Conservation (phyloP, 1,139 yeast genomes). For the Debaryomyces singareniensis region DNA sequence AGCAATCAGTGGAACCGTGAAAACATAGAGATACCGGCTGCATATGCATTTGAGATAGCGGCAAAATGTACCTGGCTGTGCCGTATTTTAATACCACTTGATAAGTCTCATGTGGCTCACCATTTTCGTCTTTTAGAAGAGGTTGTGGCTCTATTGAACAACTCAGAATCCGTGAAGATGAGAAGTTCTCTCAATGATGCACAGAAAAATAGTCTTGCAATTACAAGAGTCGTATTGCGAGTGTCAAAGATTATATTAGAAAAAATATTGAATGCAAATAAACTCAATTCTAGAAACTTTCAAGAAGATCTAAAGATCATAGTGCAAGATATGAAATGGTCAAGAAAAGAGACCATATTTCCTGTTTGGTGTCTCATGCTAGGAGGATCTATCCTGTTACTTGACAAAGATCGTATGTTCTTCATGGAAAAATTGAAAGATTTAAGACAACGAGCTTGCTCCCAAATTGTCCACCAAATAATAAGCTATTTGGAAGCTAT, state of each 20-base stretch:
- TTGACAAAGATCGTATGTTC: conserved; percentile 1
- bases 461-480: conserved; percentile 4
- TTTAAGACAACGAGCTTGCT: conserved; percentile 1
- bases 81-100: conserved; percentile 3
- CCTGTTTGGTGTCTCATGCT: conserved; percentile 5
- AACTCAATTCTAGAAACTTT: conserved; percentile 2
- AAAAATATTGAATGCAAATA: conserved; percentile 3
- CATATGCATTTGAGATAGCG: conserved; percentile 5
- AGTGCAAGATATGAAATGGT: conserved; percentile 2
- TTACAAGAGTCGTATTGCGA: conserved; percentile 3
- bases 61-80: conserved; percentile 6
- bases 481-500: conserved; percentile 3
- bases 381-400: conserved; percentile 2
- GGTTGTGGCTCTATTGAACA: conserved; percentile 1
- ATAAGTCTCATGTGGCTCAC: background rate
- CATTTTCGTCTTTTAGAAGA: conserved; percentile 1
- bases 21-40: conserved; percentile 1
- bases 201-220: conserved; percentile 1
- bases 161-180: background rate
- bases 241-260: conserved; percentile 3
- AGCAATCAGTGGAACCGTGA: background rate
- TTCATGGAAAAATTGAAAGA: conserved; percentile 2
- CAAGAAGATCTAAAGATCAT: conserved; percentile 3
- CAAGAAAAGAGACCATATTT: conserved; percentile 3
- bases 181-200: background rate